Conservation (phyloP, 345 rosid species). For the Populus deltoides region DNA sequence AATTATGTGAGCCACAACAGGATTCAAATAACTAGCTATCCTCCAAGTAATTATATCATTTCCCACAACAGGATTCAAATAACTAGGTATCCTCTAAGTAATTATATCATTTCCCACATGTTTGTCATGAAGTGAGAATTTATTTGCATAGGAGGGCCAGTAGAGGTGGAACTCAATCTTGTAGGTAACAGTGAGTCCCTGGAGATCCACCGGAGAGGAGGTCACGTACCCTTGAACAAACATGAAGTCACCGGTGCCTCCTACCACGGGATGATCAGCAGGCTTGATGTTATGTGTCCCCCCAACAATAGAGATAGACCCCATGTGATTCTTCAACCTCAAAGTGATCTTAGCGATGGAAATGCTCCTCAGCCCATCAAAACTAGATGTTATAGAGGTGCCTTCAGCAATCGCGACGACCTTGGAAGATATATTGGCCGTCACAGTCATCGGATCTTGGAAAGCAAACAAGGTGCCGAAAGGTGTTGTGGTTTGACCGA, state of each 20-base stretch:
- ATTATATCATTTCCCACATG: too few relatives aligned
- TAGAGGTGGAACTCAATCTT: conserved; percentile 32
- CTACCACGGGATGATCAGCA: conserved; percentile 33
- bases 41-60: too few relatives aligned
- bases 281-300: conserved; percentile 33
- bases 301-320: conserved; percentile 34
- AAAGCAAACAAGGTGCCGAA: conserved; percentile 34
- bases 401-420: conserved; percentile 30
- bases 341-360: conserved; percentile 30
- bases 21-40: too few relatives aligned
- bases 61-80: too few relatives aligned
- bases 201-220: conserved; percentile 20
- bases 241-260: conserved; percentile 33
- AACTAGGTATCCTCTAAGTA: too few relatives aligned
- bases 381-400: conserved; percentile 22
- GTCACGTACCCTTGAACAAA: conserved; percentile 32
- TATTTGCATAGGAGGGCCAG: conserved; percentile 30
- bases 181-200: conserved; percentile 21
- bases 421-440: conserved; percentile 19
- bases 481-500: conserved; percentile 20
- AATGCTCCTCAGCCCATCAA: conserved; percentile 33
- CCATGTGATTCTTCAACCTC: conserved; percentile 20
- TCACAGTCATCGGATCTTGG: conserved; percentile 30
- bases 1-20: too few relatives aligned
- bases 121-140: background rate